Conservation (phyloP, 441 rosid species). For the Adansonia rubrostipa region DNA sequence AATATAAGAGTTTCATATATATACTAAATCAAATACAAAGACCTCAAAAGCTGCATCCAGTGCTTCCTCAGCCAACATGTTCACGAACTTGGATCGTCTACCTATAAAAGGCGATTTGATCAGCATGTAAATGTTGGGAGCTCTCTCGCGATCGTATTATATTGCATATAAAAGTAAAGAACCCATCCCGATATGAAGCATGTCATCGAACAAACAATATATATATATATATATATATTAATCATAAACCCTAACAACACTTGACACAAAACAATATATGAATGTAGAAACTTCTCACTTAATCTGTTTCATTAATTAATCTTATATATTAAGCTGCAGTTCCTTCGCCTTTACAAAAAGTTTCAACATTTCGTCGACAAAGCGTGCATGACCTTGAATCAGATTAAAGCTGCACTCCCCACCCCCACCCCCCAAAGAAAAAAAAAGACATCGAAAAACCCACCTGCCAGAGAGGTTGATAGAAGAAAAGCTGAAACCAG, state of each 20-base stretch:
- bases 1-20: no score
- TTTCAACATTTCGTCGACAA: slow-evolving; percentile 12
- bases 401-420: slow-evolving; percentile 26
- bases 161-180: neutral
- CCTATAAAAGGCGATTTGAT: slow-evolving; percentile 40
- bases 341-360: neutral
- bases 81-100: slow-evolving; percentile 41
- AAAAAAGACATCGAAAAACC: slow-evolving; percentile 13
- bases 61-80: slow-evolving; percentile 32
- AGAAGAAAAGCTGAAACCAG: slow-evolving; percentile 55
- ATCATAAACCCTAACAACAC: neutral
- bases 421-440: no score
- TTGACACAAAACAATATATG: neutral
- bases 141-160: no score
- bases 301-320: no score
- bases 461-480: slow-evolving; percentile 70
- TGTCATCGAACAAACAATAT: neutral
- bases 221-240: no score
- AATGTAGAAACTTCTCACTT: no score
- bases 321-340: no score
- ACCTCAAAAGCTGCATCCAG: slow-evolving; percentile 45
- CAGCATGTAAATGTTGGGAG: neutral
- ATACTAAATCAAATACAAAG: neutral
- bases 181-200: neutral
- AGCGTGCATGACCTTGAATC: slow-evolving; percentile 14